Evolutionary conservation across 768 basidiomycete genomes (phyloP).

Genomic region (Suillus luteus): DNA sequence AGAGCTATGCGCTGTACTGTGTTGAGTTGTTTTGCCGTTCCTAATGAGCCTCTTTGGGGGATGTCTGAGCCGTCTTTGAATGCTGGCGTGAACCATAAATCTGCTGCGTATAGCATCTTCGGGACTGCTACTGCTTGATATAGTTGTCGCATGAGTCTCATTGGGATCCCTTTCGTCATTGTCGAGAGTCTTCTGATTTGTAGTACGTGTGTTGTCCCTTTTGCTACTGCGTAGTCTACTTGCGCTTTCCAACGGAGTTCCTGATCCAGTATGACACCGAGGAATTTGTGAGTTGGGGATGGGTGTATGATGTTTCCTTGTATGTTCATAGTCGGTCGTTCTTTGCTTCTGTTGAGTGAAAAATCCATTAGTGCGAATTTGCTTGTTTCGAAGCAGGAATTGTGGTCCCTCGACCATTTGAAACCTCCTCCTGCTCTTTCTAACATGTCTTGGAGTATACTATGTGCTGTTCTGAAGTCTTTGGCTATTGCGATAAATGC

Average conservation of each 20-base stretch:
- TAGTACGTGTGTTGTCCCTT: not conserved
- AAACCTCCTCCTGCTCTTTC: conserved; percentile 15
- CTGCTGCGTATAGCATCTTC: not conserved
- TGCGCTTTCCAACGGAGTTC: not conserved
- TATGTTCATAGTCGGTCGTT: not conserved
- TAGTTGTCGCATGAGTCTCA: not conserved
- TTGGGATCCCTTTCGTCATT: not conserved
- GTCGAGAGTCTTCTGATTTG: not conserved
- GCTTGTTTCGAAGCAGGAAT: conserved; percentile 21
- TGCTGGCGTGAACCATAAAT: not conserved
- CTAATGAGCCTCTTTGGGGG: too few species aligned
- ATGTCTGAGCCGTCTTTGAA: too few species aligned
- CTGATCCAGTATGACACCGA: not conserved
- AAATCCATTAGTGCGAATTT: conserved; percentile 18
- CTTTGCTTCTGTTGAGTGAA: not conserved
- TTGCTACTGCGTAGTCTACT: not conserved
- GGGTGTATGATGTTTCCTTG: not conserved
- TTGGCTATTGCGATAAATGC: too few species aligned
- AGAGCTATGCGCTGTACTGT: too few species aligned
- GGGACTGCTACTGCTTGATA: not conserved
- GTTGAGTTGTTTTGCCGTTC: too few species aligned
- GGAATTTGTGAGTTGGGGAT: not conserved
- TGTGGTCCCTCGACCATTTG: conserved; percentile 20
- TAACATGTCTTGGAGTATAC: conserved; percentile 14
- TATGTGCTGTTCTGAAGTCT: conserved; percentile 22